Conservation (phyloP, 163 green algal species). For the Volvox carteri region DNA sequence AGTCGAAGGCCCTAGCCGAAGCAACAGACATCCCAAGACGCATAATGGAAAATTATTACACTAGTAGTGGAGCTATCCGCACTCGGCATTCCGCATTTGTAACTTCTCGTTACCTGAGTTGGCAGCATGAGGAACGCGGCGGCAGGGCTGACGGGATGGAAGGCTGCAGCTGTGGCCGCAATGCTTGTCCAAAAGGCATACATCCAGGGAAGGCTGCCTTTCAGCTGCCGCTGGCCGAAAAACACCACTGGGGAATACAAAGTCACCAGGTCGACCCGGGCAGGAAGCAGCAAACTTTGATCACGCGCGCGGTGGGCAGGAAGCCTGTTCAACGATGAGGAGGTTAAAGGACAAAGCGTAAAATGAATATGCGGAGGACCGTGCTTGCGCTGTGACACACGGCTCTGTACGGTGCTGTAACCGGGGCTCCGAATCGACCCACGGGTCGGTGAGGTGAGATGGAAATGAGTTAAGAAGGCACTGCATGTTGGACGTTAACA, state of each 20-base stretch:
- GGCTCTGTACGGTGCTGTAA: too few relatives aligned
- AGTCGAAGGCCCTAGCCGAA: not conserved
- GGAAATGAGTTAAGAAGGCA: too few relatives aligned
- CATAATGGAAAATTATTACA: not conserved
- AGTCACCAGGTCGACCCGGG: not conserved
- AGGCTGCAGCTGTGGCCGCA: constrained; percentile 53
- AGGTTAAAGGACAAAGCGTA: too few relatives aligned
- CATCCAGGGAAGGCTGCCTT: constrained; percentile 74
- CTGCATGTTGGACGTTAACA: too few relatives aligned
- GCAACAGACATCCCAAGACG: not conserved
- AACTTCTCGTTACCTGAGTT: constrained; percentile 57
- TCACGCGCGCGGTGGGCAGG: too few relatives aligned
- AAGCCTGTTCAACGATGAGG: too few relatives aligned
- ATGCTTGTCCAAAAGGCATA: constrained; percentile 76
- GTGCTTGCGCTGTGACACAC: too few relatives aligned
- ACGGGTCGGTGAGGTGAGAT: too few relatives aligned
- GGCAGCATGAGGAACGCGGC: constrained; percentile 71
- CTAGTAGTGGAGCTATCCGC: not conserved
- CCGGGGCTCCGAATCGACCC: too few relatives aligned
- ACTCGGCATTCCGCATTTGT: not conserved
- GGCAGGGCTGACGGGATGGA: constrained; percentile 63
- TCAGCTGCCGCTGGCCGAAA: constrained; percentile 72
- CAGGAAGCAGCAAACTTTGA: not conserved
- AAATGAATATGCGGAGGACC: too few relatives aligned
- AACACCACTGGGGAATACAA: constrained; percentile 66